Base-by-base conservation (phyloP, 169 alveolate genomes). In the Cryptosporidium meleagridis region DNA sequence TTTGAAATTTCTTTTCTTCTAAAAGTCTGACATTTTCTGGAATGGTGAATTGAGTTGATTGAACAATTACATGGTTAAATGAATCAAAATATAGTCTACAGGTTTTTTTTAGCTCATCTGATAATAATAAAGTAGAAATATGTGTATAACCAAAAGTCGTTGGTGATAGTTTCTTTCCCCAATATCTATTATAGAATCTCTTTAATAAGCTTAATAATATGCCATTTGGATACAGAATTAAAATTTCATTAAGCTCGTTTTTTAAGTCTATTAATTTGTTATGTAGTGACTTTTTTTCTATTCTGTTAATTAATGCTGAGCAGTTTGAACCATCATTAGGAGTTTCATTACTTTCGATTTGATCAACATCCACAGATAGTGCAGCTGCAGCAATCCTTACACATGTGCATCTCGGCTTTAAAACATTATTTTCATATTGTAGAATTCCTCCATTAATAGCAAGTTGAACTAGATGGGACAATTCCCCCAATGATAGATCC, bases 151-250 rank as follows among this genome's bases (percentile, higher is more conserved):
- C 87, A 58, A 53, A 75, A 18, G 58, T 26, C n/a, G 87, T 61
- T 10, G 87, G 87, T 4, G 75, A 75, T 12, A 75, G 87, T 35
- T 75, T 75, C 41, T 55, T 75, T 12, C 45, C 73, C 87, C 87
- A 75, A 59, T 37, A 75, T 33, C 23, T 39, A 75, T 39, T 61
- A 9, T 26, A 75, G 37, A 37, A 35, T n/a, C 45, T 75, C 23
- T 75, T 59, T 61, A 75, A 26, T 59, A 75, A 23, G 21, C 87
- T 75, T 45, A 75, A 33, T 26, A 75, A 16, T 23, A 75, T 75
- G n/a, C 87, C 87, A 26, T 75, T 35, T 21, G 87, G 87, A 21
- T 75, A 75, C 35, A 26, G 1, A 16, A 21, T 75, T 37, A 75
- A 39, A 31, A 75, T 75, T 12, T 61, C 73, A 26, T 55, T 18